Evolutionary conservation across 225 moss, liverwort and hornwort genomes (phyloP), one percentile per base, ranked within the genome.

Genomic region (Physcomitrellopsis africana): DNA sequence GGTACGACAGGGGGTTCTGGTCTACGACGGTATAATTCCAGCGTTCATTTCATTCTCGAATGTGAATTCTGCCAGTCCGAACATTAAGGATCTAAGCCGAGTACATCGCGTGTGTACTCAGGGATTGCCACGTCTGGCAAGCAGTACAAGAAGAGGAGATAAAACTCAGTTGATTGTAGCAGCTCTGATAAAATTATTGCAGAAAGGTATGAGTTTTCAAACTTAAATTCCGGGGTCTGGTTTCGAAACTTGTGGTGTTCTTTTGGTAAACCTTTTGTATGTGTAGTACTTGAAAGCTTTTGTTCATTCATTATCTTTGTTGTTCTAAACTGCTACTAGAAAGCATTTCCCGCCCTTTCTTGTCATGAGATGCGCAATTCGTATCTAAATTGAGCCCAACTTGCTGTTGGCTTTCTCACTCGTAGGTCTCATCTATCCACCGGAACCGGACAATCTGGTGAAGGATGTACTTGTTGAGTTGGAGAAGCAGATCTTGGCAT

Each of bases 111-210:
- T 70, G 51, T 66, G 76, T 66, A 65, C 78, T 54, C 53, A 43
- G 69, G 85, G 85, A 14, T 74, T 85, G 65, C 72, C 73, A 73
- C 76, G 65, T n/a, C 60, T 85, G 59, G 79, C 82, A 32, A 79
- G 72, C 6, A 52, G 67, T 53, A 58, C 57, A 11, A 74, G 23
- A 52, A 44, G 65, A 72, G 78, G 76, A 53, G n/a, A 19, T 53
- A 76, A 66, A 37, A 37, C 42, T 27, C 65, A 82, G 56, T 22
- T 16, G 41, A 79, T 79, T 79, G 69, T 79, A 61, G 54, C 55
- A 2, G 82, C 85, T 51, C 68, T 85, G 29, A 67, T 79, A 0
- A 67, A 15, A 51, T 32, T 85, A 66, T 26, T 82, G 69, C 27
- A n/a, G 29, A 73, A 7, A 70, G 82, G 85, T 85, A 73, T 42